A percentile compares a stretch with the other conserved stretches of the same genome.
These are phyloP conservation scores for Sphaerostilbella broomeana DNA, from an alignment of 2,329 filamentous ascomycete species.

Conservation along the genomic window DNA sequence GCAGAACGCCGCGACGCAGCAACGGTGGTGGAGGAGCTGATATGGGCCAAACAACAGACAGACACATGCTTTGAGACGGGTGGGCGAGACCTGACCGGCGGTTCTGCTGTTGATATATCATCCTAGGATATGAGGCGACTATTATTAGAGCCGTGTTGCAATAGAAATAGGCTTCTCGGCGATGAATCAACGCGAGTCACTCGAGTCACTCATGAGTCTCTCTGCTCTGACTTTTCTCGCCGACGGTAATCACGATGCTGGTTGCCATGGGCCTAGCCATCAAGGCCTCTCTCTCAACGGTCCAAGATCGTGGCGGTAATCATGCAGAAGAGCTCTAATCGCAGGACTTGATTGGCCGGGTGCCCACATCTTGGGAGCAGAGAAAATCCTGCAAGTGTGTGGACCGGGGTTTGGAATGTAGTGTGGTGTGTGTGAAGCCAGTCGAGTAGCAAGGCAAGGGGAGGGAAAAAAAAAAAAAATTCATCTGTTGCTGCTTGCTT, in stretches of 20 bases:
- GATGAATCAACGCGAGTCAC: no score
- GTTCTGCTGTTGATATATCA: no score
- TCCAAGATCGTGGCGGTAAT: constrained; percentile 9
- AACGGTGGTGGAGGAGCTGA: no score
- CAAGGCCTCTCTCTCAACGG: background rate
- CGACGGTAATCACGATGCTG: background rate
- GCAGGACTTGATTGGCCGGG: constrained; percentile 4
- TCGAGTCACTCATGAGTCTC: no score
- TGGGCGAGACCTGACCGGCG: no score
- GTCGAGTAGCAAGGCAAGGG: background rate
- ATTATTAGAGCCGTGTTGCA: no score
- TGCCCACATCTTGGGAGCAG: constrained; percentile 1
- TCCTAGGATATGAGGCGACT: no score
- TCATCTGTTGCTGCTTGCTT: constrained; percentile 2
- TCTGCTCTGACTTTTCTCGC: no score
- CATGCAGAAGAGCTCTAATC: constrained; percentile 1
- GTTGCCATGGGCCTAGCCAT: background rate
- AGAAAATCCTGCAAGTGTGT: constrained; percentile 10
- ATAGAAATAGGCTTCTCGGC: no score
- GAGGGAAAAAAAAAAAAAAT: constrained; percentile 3
- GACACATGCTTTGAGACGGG: no score
- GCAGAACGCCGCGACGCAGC: no score
- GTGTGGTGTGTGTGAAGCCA: background rate
- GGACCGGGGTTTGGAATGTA: background rate
- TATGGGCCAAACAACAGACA: no score